Evolutionary conservation across 257 asterid genomes (phyloP).

Genomic region (Nicotiana obtusifolia): DNA sequence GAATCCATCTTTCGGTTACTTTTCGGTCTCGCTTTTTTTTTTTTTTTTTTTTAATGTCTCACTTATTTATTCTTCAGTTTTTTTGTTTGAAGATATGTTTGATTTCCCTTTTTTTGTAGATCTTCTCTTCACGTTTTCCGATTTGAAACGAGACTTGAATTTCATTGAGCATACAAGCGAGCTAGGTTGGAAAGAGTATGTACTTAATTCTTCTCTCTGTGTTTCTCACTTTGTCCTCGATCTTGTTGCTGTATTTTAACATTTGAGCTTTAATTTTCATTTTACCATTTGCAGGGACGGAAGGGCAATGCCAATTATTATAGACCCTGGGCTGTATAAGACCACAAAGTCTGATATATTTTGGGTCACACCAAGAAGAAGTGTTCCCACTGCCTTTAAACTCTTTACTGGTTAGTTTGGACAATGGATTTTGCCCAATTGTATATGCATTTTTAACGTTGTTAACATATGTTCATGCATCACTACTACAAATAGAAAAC

Average conservation of each 20-base stretch:
- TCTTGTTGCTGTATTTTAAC: background rate
- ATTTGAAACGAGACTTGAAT: slow-evolving; percentile 31
- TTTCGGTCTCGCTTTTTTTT: too few species aligned
- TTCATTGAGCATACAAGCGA: slow-evolving; percentile 42
- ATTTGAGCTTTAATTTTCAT: background rate
- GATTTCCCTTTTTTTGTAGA: slow-evolving; percentile 18
- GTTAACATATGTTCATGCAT: too few species aligned
- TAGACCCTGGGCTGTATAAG: slow-evolving; percentile 46
- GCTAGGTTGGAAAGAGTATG: slow-evolving; percentile 52
- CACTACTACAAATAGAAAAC: too few species aligned
- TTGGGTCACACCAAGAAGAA: slow-evolving; percentile 32
- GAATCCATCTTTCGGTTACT: too few species aligned
- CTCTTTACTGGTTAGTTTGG: slow-evolving; percentile 72
- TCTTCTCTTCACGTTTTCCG: slow-evolving; percentile 31
- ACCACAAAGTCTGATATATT: slow-evolving; percentile 35
- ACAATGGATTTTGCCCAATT: background rate
- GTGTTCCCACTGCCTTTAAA: slow-evolving; percentile 40
- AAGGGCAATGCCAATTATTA: slow-evolving; percentile 43
- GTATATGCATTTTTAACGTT: too few species aligned
- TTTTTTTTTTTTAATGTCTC: too few species aligned
- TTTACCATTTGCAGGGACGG: slow-evolving; percentile 13
- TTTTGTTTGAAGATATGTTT: background rate
- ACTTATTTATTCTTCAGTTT: too few species aligned
- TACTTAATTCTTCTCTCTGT: background rate
- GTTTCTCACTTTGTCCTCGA: background rate